These are phyloP conservation scores for Moesziomyces aphidis DNA, from an alignment of 1,284 basidiomycete genomes.

Conservation along the genomic window DNA sequence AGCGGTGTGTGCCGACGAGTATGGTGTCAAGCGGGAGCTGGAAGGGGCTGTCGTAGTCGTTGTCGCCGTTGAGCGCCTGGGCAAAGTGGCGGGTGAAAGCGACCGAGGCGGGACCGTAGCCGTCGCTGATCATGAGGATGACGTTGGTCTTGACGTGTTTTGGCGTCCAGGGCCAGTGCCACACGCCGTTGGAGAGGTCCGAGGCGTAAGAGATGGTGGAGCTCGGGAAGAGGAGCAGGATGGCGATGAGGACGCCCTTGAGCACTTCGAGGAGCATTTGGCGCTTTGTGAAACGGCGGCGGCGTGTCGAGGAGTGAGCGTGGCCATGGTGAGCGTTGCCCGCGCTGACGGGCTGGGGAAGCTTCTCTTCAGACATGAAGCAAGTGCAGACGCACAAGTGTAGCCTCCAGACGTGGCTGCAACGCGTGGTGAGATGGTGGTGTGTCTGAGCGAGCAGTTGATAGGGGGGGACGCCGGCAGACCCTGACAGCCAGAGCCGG, in stretches of 20 bases:
- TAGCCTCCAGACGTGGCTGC: too few relatives aligned
- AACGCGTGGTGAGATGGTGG: neutral
- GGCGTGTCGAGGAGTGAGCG: neutral
- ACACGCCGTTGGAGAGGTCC: conserved; percentile 15
- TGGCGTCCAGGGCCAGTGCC: conserved; percentile 41
- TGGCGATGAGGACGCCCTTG: conserved; percentile 9
- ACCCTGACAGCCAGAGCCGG: neutral
- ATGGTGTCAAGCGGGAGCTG: conserved; percentile 66
- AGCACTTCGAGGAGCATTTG: conserved; percentile 6
- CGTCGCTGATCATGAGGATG: conserved; percentile 68
- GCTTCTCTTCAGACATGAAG: conserved; percentile 15
- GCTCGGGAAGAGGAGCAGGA: neutral
- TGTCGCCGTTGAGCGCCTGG: conserved; percentile 55
- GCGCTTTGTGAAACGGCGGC: conserved; percentile 1
- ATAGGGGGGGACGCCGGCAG: neutral
- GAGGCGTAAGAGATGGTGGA: conserved; percentile 12
- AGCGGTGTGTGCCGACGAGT: conserved; percentile 66
- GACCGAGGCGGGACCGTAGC: conserved; percentile 67
- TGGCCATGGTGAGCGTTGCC: neutral
- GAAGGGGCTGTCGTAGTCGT: conserved; percentile 23
- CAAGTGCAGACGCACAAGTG: neutral
- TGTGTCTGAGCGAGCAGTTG: neutral
- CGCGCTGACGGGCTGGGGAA: conserved; percentile 11
- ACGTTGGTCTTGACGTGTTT: conserved; percentile 60
- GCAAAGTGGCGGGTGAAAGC: conserved; percentile 65